Percentiles rank a stretch among this genome's conserved stretches.
Evolutionary conservation across 2,329 filamentous ascomycete genomes (phyloP).

Genomic region (Gremmenia infestans): DNA sequence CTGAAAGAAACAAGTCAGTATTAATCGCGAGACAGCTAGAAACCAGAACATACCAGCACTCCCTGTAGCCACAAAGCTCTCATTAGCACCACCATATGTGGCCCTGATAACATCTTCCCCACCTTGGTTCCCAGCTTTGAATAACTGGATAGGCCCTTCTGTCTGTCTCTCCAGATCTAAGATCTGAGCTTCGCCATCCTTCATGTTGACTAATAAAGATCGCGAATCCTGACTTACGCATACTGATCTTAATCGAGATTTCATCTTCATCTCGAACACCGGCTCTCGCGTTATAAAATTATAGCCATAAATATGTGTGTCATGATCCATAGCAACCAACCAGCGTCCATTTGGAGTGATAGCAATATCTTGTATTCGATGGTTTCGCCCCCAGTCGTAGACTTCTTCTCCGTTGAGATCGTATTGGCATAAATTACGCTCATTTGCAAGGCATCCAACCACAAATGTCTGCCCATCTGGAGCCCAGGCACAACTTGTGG

Average conservation of each 20-base stretch:
- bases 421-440: constrained; percentile 66
- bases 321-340: constrained; percentile 71
- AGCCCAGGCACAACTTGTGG: constrained; percentile 87
- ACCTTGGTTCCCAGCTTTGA: constrained; percentile 69
- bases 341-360: constrained; percentile 75
- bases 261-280: constrained; percentile 67
- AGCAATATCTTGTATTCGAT: constrained; percentile 80
- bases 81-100: constrained; percentile 80
- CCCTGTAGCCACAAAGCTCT: constrained; percentile 87
- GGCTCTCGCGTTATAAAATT: constrained; percentile 71
- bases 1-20: constrained; percentile 31
- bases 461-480: constrained; percentile 73
- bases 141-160: constrained; percentile 61
- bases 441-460: constrained; percentile 68
- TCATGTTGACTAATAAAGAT: constrained; percentile 76
- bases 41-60: constrained; percentile 67
- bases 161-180: constrained; percentile 63
- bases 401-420: constrained; percentile 56
- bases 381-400: constrained; percentile 62
- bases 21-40: not conserved
- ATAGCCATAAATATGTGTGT: constrained; percentile 72
- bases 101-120: constrained; percentile 76
- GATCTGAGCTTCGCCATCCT: constrained; percentile 70
- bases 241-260: constrained; percentile 70
- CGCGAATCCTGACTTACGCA: constrained; percentile 77